A percentile compares a stretch with the other conserved stretches of the same genome.
Evolutionary conservation across 169 alveolate species (phyloP).

Genomic region (Cryptosporidium sp.): DNA sequence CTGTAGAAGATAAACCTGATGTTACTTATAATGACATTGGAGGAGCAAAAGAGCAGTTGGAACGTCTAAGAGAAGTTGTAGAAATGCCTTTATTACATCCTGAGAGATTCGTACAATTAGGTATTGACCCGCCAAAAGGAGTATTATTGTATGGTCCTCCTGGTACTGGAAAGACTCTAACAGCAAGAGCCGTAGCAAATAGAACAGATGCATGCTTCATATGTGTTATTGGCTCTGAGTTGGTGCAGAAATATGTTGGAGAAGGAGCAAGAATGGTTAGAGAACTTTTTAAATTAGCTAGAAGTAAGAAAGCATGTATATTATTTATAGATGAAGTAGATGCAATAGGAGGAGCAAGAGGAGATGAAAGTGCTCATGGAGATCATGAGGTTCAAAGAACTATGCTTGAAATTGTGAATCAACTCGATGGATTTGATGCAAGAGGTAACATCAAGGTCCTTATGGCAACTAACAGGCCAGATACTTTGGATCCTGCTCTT

Average conservation of each 20-base stretch:
- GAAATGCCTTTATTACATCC: slow-evolving; percentile 99
- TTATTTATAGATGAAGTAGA: slow-evolving; percentile 97
- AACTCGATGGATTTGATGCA: slow-evolving; percentile 99
- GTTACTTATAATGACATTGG: slow-evolving; percentile 99
- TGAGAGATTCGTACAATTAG: slow-evolving; percentile 96
- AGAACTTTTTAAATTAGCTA: slow-evolving; percentile 94
- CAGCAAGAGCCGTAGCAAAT: slow-evolving; percentile 97
- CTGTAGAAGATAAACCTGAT: slow-evolving; percentile 99
- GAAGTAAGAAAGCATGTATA: slow-evolving; percentile 93
- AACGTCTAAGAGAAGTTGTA: slow-evolving; percentile 96
- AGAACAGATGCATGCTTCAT: slow-evolving; percentile 96
- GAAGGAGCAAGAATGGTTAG: slow-evolving; percentile 97
- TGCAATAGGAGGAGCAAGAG: slow-evolving; percentile 95
- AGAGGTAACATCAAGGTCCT: slow-evolving; percentile 97
- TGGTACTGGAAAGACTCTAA: slow-evolving; percentile 96
- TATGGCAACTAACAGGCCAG: slow-evolving; percentile 99
- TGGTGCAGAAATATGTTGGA: slow-evolving; percentile 97
- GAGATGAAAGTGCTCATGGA: slow-evolving; percentile 92
- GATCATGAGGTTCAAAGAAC: slow-evolving; percentile 99
- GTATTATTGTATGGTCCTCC: slow-evolving; percentile 99
- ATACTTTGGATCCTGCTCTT: slow-evolving; percentile 98
- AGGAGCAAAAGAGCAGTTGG: slow-evolving; percentile 98
- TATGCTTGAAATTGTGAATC: slow-evolving; percentile 98
- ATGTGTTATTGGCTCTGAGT: slow-evolving; percentile 96
- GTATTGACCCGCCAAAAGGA: slow-evolving; percentile 99